Evolutionary conservation across 2,329 filamentous ascomycete species (phyloP), one percentile per base, ranked within the genome.

Genomic region (Cladosporium sp.): DNA sequence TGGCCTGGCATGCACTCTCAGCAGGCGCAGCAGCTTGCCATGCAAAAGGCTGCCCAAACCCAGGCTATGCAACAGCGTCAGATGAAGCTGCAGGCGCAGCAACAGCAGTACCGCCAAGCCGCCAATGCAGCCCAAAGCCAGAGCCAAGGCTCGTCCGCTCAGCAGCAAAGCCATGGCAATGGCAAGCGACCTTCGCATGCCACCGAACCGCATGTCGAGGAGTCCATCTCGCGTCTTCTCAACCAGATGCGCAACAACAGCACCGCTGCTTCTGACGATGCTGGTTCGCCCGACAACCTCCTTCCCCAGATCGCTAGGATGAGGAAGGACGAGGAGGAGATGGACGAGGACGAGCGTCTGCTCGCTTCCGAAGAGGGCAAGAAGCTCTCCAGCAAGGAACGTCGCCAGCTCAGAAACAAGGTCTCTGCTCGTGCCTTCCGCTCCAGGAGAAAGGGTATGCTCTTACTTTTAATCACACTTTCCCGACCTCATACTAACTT

Each of bases 301-400:
- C 69, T 84, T n/a, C 77, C 83, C 52, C 85, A 89, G 67, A 80
- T 89, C 61, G 77, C 85, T 46, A 85, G 85, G 58, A 73, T 81
- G 58, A 91, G 85, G 79, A 97, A 97, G 78, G 90, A 96, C 42
- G 91, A 97, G 64, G 91, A 96, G 57, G 92, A 97, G 49, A 97
- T 98, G 92, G 93, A 98, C 63, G 92, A 96, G 70, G 93, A 97
- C 63, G 93, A 97, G 77, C 82, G 89, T 60, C 78, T 96, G 9
- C 78, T 96, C 44, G 89, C 89, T n/a, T 96, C 90, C 56, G 93
- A 98, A 65, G 92, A 96, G 73, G 93, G 92, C 64, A 98, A 98
- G 84, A 96, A 96, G 77, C 81, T 98, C n/a, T 93, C 85, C 72
- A 95, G 89, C 77, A 97, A 97, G 75, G 91, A 97, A 73, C 85